Evolutionary conservation across 2,329 filamentous ascomycete species (phyloP), one percentile per base, ranked within the genome.

Genomic region (Allantophomopsis lycopodina): DNA sequence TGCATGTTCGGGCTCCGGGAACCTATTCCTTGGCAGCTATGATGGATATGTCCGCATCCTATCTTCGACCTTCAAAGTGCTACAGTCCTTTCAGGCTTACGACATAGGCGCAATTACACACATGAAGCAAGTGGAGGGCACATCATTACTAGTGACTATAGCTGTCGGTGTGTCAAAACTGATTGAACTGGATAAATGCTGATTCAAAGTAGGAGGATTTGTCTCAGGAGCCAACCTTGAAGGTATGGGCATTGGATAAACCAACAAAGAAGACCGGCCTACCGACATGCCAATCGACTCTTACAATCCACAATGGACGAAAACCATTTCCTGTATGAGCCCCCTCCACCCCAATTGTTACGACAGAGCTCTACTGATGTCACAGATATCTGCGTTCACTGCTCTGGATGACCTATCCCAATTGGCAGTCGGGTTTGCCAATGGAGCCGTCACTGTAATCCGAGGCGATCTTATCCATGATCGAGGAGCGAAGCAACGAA

Each of bases 161-260:
- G 75, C 82, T 43, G 73, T 76, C 57, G 40, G 64, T 56, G 32
- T 15, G 15, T 18, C 35, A 16, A 2, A 16, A 28, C 11, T 8
- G 12, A 12, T 23, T 23, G 13, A 35, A 18, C 32, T 34, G 18
- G 13, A 21, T 10, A n/a, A 16, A 14, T 14, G 41, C 55, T 63
- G 48, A 63, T 43, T 15, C 7, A 0, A 51, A 67, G 35, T 58
- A 81, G 61, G 91, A 98, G 60, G 88, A 96, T 53, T 66, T 95
- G 39, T 83, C 83, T 32, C 82, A 74, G 51, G 87, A 96, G 51
- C 89, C 91, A 0, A 72, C 89, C 15, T 62, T 98, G 44, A 96
- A 94, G 59, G 89, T 96, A n/a, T 98, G 91, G 91, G 89, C 86
- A 16, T 68, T 98, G 50, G 88, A 96, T 57, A 93, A 88, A 61